These are phyloP conservation scores for Stylosanthes scabra DNA, from an alignment of 331 rosid species.

Conservation along the genomic window DNA sequence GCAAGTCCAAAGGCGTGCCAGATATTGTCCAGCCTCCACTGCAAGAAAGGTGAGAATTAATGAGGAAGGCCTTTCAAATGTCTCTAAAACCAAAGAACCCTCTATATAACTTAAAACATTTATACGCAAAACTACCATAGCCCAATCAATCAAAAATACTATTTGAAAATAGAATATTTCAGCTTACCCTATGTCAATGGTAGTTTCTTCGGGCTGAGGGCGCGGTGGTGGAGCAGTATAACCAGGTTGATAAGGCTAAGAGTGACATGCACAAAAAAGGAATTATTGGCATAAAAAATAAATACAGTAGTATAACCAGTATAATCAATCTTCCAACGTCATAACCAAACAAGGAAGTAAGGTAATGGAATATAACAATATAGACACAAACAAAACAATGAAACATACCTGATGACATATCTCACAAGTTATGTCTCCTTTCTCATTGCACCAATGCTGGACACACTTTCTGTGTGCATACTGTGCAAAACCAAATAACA, in stretches of 20 bases:
- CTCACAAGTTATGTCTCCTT: conserved; percentile 93
- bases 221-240: conserved; percentile 85
- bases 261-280: conserved; percentile 22
- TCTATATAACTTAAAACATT: conserved; percentile 8
- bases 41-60: conserved; percentile 40
- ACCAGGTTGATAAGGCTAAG: conserved; percentile 87
- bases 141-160: conserved; percentile 5
- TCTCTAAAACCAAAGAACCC: background rate
- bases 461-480: conserved; percentile 97
- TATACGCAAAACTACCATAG: background rate
- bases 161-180: background rate
- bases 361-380: background rate
- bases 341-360: conserved; percentile 14
- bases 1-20: conserved; percentile 92
- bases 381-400: conserved; percentile 20
- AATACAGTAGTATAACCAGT: too few relatives aligned
- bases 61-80: conserved; percentile 33
- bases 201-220: conserved; percentile 76
- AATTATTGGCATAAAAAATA: conserved; percentile 19
- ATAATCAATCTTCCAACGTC: background rate
- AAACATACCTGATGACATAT: conserved; percentile 89
- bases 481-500: conserved; percentile 55
- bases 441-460: conserved; percentile 98
- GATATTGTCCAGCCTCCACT: conserved; percentile 98
- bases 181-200: conserved; percentile 87